phyloP scores from a whole-genome alignment of 768 basidiomycete species.

The Boletus pseudo-olivaceus region DNA sequence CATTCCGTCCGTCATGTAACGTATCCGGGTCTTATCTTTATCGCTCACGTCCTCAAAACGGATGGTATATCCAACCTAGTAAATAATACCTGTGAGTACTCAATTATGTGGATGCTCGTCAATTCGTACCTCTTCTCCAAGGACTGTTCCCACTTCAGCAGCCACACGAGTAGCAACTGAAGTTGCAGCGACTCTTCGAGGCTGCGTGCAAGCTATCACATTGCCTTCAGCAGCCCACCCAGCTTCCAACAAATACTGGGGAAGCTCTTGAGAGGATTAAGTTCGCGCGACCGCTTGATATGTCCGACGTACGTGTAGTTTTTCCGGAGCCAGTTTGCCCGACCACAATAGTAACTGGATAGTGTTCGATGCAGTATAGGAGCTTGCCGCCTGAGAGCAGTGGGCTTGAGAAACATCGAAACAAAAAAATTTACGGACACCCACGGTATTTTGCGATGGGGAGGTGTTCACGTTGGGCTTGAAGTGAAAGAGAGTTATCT shows the following conservation, averaged over 20 bases:
- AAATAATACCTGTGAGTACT: constrained; percentile 7
- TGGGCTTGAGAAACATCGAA: neutral
- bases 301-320: constrained; percentile 75
- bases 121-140: constrained; percentile 77
- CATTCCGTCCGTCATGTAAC: constrained; percentile 98
- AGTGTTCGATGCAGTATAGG: constrained; percentile 78
- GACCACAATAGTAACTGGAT: constrained; percentile 83
- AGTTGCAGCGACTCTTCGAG: constrained; percentile 90
- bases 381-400: constrained; percentile 62
- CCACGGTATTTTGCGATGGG: constrained; percentile 89
- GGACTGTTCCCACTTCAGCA: constrained; percentile 79
- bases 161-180: constrained; percentile 91
- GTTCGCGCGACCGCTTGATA: neutral
- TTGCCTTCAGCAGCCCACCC: constrained; percentile 87
- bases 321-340: constrained; percentile 98
- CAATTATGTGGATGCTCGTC: neutral
- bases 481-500: constrained; percentile 56
- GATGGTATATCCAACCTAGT: constrained; percentile 93
- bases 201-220: constrained; percentile 91
- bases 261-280: constrained; percentile 61
- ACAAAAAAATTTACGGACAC: constrained; percentile 23
- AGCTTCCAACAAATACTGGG: constrained; percentile 90
- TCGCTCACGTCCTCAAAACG: constrained; percentile 92
- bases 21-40: constrained; percentile 81
- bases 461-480: constrained; percentile 73